A percentile compares a stretch with the other conserved stretches of the same genome.
These are phyloP conservation scores for Penicillium herquei DNA, from an alignment of 495 filamentous ascomycete species.

Conservation along the genomic window DNA sequence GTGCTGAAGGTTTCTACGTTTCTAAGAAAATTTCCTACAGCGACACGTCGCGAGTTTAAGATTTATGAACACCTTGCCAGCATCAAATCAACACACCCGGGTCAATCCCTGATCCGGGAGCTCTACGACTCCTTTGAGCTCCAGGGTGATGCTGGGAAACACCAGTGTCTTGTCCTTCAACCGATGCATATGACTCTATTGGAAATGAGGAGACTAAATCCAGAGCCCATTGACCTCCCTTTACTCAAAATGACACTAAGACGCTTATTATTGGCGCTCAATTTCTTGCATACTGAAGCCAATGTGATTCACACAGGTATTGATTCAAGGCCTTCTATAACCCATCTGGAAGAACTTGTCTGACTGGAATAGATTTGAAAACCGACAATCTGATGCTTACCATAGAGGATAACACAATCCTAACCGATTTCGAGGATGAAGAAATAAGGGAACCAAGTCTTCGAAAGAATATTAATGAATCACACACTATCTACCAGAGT, in stretches of 20 bases:
- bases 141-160: constrained; percentile 34
- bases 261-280: constrained; percentile 36
- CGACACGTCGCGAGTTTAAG: constrained; percentile 33
- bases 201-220: constrained; percentile 28
- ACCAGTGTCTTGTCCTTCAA: constrained; percentile 44
- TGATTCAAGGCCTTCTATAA: neutral
- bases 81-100: constrained; percentile 31
- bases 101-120: constrained; percentile 33
- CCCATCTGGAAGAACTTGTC: constrained; percentile 2
- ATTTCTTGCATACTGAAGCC: constrained; percentile 43
- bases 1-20: constrained; percentile 25
- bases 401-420: constrained; percentile 26
- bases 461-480: constrained; percentile 22
- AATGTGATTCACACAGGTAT: constrained; percentile 46
- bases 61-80: constrained; percentile 38
- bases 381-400: constrained; percentile 31
- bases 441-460: constrained; percentile 25
- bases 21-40: constrained; percentile 17
- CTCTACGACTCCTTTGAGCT: constrained; percentile 43
- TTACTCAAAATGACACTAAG: constrained; percentile 32
- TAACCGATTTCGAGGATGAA: constrained; percentile 26
- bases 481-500: constrained; percentile 27
- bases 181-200: constrained; percentile 38
- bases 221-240: constrained; percentile 23
- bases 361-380: constrained; percentile 27